Evolutionary conservation across 192 early-diverging fungal species (phyloP).

Genomic region (Entomortierella parvispora): DNA sequence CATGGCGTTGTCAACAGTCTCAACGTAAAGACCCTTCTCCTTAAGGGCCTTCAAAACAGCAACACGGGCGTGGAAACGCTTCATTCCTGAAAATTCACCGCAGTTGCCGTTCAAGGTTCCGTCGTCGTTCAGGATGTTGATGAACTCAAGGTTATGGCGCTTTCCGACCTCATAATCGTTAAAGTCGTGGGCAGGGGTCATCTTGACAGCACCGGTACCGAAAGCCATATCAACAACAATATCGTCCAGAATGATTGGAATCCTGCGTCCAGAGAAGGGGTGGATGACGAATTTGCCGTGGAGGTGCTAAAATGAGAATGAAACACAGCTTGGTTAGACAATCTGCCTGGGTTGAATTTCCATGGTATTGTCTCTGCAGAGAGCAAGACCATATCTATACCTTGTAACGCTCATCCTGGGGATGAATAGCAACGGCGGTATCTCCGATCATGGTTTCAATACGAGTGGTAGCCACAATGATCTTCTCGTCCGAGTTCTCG

Average conservation of each 20-base stretch:
- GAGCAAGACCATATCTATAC: slow-evolving; percentile 21
- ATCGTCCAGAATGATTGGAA: slow-evolving; percentile 91
- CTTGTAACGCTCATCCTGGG: slow-evolving; percentile 91
- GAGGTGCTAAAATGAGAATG: slow-evolving; percentile 67
- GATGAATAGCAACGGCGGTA: slow-evolving; percentile 95
- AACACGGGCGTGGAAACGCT: slow-evolving; percentile 93
- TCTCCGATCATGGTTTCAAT: slow-evolving; percentile 99
- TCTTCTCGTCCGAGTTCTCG: slow-evolving; percentile 85
- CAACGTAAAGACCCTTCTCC: slow-evolving; percentile 88
- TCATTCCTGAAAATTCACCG: slow-evolving; percentile 88
- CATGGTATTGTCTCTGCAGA: neutral
- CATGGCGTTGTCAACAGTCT: slow-evolving; percentile 93
- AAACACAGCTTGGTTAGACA: neutral
- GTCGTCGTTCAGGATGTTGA: slow-evolving; percentile 98
- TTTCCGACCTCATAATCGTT: slow-evolving; percentile 98
- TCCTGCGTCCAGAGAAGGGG: slow-evolving; percentile 91
- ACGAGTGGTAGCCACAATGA: slow-evolving; percentile 98
- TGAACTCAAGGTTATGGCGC: slow-evolving; percentile 92
- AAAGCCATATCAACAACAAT: slow-evolving; percentile 90
- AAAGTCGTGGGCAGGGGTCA: slow-evolving; percentile 97
- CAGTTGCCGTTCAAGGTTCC: slow-evolving; percentile 94
- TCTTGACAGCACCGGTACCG: slow-evolving; percentile 99
- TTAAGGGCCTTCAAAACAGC: slow-evolving; percentile 89
- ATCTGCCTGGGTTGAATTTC: too few species aligned
- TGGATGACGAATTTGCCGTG: slow-evolving; percentile 94